phyloP scores from a whole-genome alignment of 2,329 filamentous ascomycete species.

The Meredithiella fracta region DNA sequence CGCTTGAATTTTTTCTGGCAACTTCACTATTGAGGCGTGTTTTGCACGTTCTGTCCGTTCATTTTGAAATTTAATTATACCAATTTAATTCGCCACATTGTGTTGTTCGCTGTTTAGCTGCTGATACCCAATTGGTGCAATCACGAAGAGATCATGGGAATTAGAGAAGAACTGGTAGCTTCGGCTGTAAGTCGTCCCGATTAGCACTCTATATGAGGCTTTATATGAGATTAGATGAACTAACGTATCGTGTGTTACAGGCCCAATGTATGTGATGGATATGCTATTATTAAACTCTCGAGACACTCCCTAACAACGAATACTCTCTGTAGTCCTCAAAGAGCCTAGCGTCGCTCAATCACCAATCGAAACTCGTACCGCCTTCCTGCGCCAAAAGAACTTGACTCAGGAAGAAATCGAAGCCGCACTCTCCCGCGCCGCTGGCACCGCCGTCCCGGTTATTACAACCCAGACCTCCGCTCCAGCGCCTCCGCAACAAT shows the following conservation, averaged over 20 bases:
- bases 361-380: constrained; percentile 79
- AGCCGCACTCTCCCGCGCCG: constrained; percentile 59
- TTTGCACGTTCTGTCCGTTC: constrained; percentile 6
- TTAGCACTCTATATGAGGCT: constrained; percentile 9
- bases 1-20: background rate
- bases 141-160: constrained; percentile 40
- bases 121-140: background rate
- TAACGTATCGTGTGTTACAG: constrained; percentile 17
- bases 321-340: constrained; percentile 54
- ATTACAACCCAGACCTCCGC: constrained; percentile 42
- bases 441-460: constrained; percentile 58
- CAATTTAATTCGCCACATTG: background rate
- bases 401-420: constrained; percentile 92
- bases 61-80: background rate
- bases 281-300: background rate
- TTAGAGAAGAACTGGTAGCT: constrained; percentile 81
- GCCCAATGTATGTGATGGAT: constrained; percentile 27
- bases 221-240: background rate
- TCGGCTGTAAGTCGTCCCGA: constrained; percentile 46
- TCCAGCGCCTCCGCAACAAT: constrained; percentile 28
- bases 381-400: constrained; percentile 92
- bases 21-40: constrained; percentile 1
- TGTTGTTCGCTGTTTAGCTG: background rate
- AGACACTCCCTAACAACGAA: constrained; percentile 15
- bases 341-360: constrained; percentile 82